Conservation (phyloP, 192 early-diverging fungal genomes). For the Umbelopsis sp. region DNA sequence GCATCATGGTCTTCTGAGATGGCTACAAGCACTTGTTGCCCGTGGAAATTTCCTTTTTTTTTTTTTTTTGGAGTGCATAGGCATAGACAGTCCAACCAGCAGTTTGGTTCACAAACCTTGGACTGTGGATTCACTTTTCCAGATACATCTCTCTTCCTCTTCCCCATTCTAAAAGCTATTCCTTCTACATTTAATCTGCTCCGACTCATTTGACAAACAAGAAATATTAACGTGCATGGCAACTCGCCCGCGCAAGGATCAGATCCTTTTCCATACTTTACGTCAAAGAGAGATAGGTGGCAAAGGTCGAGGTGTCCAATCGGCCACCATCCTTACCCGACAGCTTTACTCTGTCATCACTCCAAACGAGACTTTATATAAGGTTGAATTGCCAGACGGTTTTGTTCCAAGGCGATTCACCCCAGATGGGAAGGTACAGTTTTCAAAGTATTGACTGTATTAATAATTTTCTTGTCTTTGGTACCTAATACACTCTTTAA, state of each 20-base stretch:
- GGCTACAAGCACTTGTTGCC: too few relatives aligned
- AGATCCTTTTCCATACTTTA: constrained; percentile 2
- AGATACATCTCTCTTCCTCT: too few relatives aligned
- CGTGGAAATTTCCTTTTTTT: too few relatives aligned
- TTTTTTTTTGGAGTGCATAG: too few relatives aligned
- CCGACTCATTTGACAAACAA: not conserved
- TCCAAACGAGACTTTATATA: constrained; percentile 49
- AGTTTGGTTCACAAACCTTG: too few relatives aligned
- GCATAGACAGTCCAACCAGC: too few relatives aligned
- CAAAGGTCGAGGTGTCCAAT: constrained; percentile 4
- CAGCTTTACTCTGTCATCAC: constrained; percentile 39
- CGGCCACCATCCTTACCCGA: constrained; percentile 7
- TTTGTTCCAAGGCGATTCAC: constrained; percentile 43
- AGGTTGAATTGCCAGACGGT: constrained; percentile 31
- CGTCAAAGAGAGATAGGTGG: constrained; percentile 3
- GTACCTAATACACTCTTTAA: not conserved
- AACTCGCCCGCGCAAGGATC: not conserved
- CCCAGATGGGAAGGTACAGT: constrained; percentile 50
- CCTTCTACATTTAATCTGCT: too few relatives aligned
- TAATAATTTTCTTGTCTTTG: not conserved
- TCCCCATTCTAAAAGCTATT: too few relatives aligned
- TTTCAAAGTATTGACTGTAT: not conserved
- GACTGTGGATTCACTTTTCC: too few relatives aligned
- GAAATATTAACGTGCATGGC: not conserved
- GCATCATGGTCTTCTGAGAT: too few relatives aligned